A percentile compares a stretch with the other conserved stretches of the same genome.
These are phyloP conservation scores for Neurospora cerealis DNA, from an alignment of 495 filamentous ascomycete species.

Conservation along the genomic window DNA sequence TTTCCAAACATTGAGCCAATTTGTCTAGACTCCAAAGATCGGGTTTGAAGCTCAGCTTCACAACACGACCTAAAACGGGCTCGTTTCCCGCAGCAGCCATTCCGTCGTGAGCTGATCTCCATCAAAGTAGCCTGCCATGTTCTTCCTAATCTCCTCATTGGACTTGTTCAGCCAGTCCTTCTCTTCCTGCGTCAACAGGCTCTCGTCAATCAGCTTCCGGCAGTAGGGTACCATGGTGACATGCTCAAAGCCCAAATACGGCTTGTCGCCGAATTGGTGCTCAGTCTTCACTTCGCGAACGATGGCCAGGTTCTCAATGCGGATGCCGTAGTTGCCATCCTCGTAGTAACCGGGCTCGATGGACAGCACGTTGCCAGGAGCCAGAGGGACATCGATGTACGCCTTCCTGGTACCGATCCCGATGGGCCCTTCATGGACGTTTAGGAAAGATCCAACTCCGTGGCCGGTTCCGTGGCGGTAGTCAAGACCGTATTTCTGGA, in stretches of 20 bases:
- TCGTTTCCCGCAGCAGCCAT: slow-evolving; percentile 85
- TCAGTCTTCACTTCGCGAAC: slow-evolving; percentile 78
- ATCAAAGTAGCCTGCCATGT: slow-evolving; percentile 75
- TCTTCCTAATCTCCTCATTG: slow-evolving; percentile 69
- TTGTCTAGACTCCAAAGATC: not conserved
- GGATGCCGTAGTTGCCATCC: slow-evolving; percentile 94
- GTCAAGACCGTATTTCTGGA: slow-evolving; percentile 69
- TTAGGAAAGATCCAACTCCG: slow-evolving; percentile 84
- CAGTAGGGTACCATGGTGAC: slow-evolving; percentile 96
- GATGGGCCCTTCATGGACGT: slow-evolving; percentile 96
- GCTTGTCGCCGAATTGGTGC: slow-evolving; percentile 83
- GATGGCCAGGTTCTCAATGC: slow-evolving; percentile 93
- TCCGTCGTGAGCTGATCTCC: slow-evolving; percentile 54
- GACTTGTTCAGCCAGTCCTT: slow-evolving; percentile 82
- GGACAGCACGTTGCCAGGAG: slow-evolving; percentile 87
- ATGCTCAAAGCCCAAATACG: slow-evolving; percentile 91
- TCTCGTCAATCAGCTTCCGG: slow-evolving; percentile 72
- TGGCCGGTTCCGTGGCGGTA: slow-evolving; percentile 97
- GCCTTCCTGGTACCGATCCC: slow-evolving; percentile 88
- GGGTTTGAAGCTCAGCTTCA: not conserved
- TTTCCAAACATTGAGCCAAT: not conserved
- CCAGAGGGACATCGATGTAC: slow-evolving; percentile 82
- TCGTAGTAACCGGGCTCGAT: slow-evolving; percentile 98
- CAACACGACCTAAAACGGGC: slow-evolving; percentile 28
- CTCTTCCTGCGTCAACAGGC: slow-evolving; percentile 64